Base-by-base conservation (phyloP, 75 land plant species). In the Pinus tabuliformis region DNA sequence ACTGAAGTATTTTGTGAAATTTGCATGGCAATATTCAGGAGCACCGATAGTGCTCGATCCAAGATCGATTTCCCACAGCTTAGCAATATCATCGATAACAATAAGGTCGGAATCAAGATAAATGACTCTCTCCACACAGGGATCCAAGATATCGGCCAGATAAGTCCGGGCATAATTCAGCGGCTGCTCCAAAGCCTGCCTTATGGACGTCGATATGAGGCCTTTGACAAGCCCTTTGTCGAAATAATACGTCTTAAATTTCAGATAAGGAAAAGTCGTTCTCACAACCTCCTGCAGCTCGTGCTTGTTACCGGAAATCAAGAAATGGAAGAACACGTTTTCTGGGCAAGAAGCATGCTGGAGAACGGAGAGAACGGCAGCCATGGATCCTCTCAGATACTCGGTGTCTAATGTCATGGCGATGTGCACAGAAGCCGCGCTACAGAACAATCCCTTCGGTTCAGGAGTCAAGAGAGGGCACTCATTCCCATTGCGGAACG, bases 21-120 rank as follows among this genome's bases (percentile, higher is more conserved):
- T 85, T 5, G 89, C 86, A 57, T 77, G 91, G 87, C 97, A 94
- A 73, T 94, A 90, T 81, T 92, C 89, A 0, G 97, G 95, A 2
- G 97, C 97, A 77, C 83, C 89, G 62, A 88, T 33, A 54, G 85
- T 60, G 56, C 68, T 70, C 56, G 76, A 28, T 16, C 89, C 89
- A 52, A 90, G 75, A 9, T 58, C 60, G 36, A 78, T 83, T 62
- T 72, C 75, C 94, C 94, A 91, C 13, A 91, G 90, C 84, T 83
- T 82, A 49, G 65, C 73, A 42, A 88, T 76, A 62, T 88, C 89
- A 42, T 88, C 89, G 37, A 88, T 89, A 62, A 88, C 85, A 21
- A 88, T 75, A 59, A 88, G 77, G 73, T 88, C 89, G 30, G 89
- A 88, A 58, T 88, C 89, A 26, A 88, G 89, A 64, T 86, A 88